A percentile compares a stretch with the other conserved stretches of the same genome.
phyloP scores from a whole-genome alignment of 2,329 filamentous ascomycete species.

The Trichophyton rubrum region DNA sequence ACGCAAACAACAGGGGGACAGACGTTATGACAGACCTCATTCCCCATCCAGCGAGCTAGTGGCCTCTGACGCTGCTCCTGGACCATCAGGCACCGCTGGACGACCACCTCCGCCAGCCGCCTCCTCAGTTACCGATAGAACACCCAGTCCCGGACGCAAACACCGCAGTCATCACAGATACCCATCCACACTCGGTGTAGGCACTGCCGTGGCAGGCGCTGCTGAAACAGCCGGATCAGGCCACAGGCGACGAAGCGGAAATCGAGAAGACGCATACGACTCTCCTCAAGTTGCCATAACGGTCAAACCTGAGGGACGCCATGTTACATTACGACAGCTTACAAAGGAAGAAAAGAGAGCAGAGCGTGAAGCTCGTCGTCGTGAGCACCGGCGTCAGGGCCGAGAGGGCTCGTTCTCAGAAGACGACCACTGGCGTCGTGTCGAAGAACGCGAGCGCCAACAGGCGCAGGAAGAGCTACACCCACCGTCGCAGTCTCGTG shows the following conservation, averaged over 20 bases:
- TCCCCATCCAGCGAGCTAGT: slow-evolving; percentile 16
- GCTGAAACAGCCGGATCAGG: slow-evolving; percentile 21
- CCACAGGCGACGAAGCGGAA: slow-evolving; percentile 22
- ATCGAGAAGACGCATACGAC: slow-evolving; percentile 34
- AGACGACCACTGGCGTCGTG: slow-evolving; percentile 37
- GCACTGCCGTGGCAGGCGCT: slow-evolving; percentile 17
- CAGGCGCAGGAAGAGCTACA: slow-evolving; percentile 18
- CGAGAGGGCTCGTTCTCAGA: slow-evolving; percentile 33
- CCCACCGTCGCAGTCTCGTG: not conserved
- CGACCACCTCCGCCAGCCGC: slow-evolving; percentile 18
- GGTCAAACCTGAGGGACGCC: slow-evolving; percentile 52
- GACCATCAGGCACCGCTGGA: slow-evolving; percentile 9
- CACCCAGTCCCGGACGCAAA: slow-evolving; percentile 7
- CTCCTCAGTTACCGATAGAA: not conserved
- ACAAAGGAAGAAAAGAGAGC: slow-evolving; percentile 51
- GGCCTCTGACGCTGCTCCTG: not conserved
- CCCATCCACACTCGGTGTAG: slow-evolving; percentile 23
- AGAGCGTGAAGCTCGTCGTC: slow-evolving; percentile 43
- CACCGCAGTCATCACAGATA: slow-evolving; percentile 11
- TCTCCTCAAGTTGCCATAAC: slow-evolving; percentile 51
- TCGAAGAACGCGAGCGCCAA: slow-evolving; percentile 37
- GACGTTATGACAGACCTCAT: slow-evolving; percentile 35
- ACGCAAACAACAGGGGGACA: slow-evolving; percentile 46
- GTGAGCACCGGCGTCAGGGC: slow-evolving; percentile 35
- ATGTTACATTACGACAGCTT: slow-evolving; percentile 49